Conservation (phyloP, 176 grass and related monocot genomes). For the Coix lacrymajobi region DNA sequence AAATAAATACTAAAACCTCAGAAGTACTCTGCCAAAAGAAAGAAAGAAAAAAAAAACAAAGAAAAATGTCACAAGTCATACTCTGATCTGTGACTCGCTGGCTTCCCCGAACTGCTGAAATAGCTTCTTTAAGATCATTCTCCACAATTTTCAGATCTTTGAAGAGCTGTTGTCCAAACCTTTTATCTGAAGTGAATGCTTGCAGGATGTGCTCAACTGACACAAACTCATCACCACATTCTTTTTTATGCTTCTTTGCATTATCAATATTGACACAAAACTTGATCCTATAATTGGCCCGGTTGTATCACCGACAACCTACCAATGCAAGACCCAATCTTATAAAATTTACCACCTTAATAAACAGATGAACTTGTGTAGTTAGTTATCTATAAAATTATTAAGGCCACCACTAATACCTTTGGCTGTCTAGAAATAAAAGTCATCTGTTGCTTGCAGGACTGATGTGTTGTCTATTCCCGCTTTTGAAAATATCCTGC, state of each 20-base stretch:
- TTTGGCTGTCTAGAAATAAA: conserved; percentile 79
- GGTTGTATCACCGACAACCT: conserved; percentile 75
- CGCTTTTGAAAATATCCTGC: conserved; percentile 85
- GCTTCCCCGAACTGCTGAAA: conserved; percentile 71
- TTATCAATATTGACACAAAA: conserved; percentile 63
- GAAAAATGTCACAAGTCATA: conserved; percentile 26
- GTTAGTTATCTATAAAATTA: background rate
- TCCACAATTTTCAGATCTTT: conserved; percentile 73
- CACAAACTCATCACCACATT: conserved; percentile 84
- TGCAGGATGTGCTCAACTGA: conserved; percentile 84
- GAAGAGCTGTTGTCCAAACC: conserved; percentile 85
- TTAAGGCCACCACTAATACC: conserved; percentile 29
- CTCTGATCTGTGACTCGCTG: conserved; percentile 96
- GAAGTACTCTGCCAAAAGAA: background rate
- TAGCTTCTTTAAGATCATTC: conserved; percentile 66
- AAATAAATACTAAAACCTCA: background rate
- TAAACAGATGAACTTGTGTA: background rate
- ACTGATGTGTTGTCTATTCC: conserved; percentile 75
- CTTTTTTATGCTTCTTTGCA: conserved; percentile 76
- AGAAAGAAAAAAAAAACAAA: background rate
- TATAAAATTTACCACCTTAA: background rate
- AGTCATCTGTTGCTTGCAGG: conserved; percentile 74
- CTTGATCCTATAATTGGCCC: conserved; percentile 71
- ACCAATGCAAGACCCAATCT: conserved; percentile 10
- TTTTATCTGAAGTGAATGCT: conserved; percentile 73